Base-by-base conservation (phyloP, 192 early-diverging fungal genomes). In the Coemansia sp. region DNA sequence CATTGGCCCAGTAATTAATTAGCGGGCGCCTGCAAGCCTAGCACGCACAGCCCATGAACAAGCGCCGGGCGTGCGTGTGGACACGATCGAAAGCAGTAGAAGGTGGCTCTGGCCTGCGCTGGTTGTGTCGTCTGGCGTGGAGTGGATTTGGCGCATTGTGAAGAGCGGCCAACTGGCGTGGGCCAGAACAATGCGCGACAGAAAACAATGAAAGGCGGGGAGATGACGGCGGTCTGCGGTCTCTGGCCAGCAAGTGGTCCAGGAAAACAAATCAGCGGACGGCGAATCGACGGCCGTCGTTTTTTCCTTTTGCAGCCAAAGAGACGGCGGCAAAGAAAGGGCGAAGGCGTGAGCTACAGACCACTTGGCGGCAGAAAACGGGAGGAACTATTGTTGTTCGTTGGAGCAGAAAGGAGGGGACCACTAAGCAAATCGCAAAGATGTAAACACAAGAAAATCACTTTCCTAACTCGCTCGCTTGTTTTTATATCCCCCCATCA, bases 221-320 rank as follows among this genome's bases (percentile, higher is more conserved):
- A 32, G 32, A 32, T 32, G 32, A 32, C 32, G 51, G 19, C 51
- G 51, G 51, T 54, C 51, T 32, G 20, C 51, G 51, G 51, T 54
- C 51, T 32, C 32, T 32, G 32, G 32, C 2, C 32, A 32, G 32
- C 19, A 12, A 45, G 51, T 10, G 51, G 51, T 54, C 51, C 51
- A 22, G 10, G 44, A 45, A 45, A 45, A 45, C 13, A 45, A 45
- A 12, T 9, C 44, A 45, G 44, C 44, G 5, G 13, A 14, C 10
- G 44, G 44, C 10, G 44, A 45, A 54, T 25, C 8, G 25, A 25
- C 8, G 51, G 22, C 51, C 7, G 51, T 12, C 12, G 6, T 54
- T 25, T 54, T 45, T 25, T 54, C 22, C 25, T 32, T 54, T 54
- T 54, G 48, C 48, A 17, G 48, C n/a, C 51, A 54, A 54, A 22